Base-by-base conservation (phyloP, 2,329 filamentous ascomycete genomes). In the Fusarium keratoplasticum region DNA sequence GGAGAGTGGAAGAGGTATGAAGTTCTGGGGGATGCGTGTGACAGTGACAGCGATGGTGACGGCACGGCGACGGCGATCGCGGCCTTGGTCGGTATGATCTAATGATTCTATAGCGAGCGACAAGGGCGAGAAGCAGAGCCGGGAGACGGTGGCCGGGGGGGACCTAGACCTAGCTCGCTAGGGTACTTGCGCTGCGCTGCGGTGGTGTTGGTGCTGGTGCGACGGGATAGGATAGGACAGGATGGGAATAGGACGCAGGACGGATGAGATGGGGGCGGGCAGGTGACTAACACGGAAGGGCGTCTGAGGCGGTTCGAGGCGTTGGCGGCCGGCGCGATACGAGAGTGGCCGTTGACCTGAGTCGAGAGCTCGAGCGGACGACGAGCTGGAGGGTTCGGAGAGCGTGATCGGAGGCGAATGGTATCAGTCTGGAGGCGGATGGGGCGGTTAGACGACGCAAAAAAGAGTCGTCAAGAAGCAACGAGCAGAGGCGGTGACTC, bases 241-340 rank as follows among this genome's bases (percentile, higher is more conserved):
- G 66, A 71, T 65, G 64, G 71, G 63, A 64, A 70, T 74, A 66
- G 67, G 61, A 67, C 61, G 29, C 55, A 65, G 69, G 57, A 66
- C 60, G 70, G 65, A 69, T 63, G 65, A 50, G 59, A 50, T 44
- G 65, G 71, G 66, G 66, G 70, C 69, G 65, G 67, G 67, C 69
- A 76, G 77, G 78, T 80, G 78, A 80, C 78, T 80, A 80, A 77
- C 75, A 77, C 69, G 70, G 59, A 65, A 62, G 70, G 70, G 69
- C 65, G 74, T 77, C 60, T 69, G 33, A 44, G 67, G 38, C 47
- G 55, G 44, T 64, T 73, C 63, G 25, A 64, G 64, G 64, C 67
- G 74, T 68, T 75, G 68, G 67, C 67, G 70, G 64, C 47, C 67
- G 68, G 65, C 57, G 44, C 62, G 69, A 77, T 74, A 77, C 66